phyloP scores from a whole-genome alignment of 306 rosid species.

The Prunus armeniaca region DNA sequence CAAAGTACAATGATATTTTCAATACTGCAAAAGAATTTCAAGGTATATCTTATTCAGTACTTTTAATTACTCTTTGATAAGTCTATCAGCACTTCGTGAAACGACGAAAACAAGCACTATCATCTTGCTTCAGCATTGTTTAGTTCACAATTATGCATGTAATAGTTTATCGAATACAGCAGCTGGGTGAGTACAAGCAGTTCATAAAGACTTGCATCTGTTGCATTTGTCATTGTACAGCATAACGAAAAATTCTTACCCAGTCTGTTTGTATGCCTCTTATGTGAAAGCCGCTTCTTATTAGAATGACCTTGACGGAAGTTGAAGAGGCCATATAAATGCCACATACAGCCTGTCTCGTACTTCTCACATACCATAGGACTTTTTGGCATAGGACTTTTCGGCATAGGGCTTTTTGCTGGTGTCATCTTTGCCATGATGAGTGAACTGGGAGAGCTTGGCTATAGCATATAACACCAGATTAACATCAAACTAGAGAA shows the following conservation, averaged over 20 bases:
- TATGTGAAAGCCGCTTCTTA: slow-evolving; percentile 40
- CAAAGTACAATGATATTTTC: not conserved
- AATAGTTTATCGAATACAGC: not conserved
- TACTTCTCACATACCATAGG: slow-evolving; percentile 42
- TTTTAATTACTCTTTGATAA: not conserved
- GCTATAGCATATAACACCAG: slow-evolving; percentile 9
- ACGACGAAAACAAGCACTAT: not conserved
- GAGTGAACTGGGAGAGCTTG: slow-evolving; percentile 4
- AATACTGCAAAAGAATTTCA: not conserved
- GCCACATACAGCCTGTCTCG: slow-evolving; percentile 51
- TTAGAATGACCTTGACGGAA: slow-evolving; percentile 40
- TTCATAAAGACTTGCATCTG: not conserved
- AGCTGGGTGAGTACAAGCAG: not conserved
- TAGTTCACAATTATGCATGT: not conserved
- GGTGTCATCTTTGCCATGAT: slow-evolving; percentile 56
- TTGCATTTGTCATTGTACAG: not conserved
- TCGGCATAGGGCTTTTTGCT: slow-evolving; percentile 28
- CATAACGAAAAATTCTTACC: slow-evolving; percentile 31
- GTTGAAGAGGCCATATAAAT: slow-evolving; percentile 51
- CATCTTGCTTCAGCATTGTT: not conserved
- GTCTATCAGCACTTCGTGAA: not conserved
- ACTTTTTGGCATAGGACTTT: slow-evolving; percentile 24
- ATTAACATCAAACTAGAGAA: slow-evolving; percentile 3
- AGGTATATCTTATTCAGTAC: not conserved
- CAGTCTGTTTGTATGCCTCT: slow-evolving; percentile 26